These are phyloP conservation scores for Fonsecaea pugnacius DNA, from an alignment of 2,329 filamentous ascomycete species.

Conservation along the genomic window DNA sequence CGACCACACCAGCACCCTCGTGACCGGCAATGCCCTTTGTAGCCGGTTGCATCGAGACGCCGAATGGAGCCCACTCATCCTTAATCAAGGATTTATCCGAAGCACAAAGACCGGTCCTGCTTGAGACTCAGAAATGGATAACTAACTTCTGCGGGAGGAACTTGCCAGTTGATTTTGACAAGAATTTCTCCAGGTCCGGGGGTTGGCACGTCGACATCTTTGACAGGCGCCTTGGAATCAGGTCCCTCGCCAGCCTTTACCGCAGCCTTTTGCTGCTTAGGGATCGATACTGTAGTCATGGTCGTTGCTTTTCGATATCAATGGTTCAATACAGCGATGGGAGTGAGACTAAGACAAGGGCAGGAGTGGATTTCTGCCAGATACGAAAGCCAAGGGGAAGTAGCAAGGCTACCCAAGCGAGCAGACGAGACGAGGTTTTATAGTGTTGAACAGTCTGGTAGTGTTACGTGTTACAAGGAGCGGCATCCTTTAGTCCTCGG, in stretches of 20 bases:
- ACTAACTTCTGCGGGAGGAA: constrained; percentile 39
- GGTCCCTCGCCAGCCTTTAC: constrained; percentile 33
- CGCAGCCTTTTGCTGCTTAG: constrained; percentile 36
- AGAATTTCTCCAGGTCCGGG: constrained; percentile 89
- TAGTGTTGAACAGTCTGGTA: not conserved
- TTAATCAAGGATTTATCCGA: constrained; percentile 60
- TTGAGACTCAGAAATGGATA: constrained; percentile 18
- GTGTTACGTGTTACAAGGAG: not conserved
- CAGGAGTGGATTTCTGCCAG: not conserved
- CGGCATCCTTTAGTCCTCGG: constrained; percentile 2
- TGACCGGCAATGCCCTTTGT: constrained; percentile 48
- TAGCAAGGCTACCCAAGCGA: not conserved
- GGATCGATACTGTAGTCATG: constrained; percentile 35
- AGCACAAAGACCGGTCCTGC: constrained; percentile 75
- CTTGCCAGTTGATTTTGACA: constrained; percentile 78
- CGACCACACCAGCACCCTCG: constrained; percentile 79
- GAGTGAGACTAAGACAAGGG: not conserved
- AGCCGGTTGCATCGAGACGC: constrained; percentile 32
- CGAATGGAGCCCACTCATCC: constrained; percentile 36
- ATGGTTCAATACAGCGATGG: not conserved
- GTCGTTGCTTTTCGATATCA: not conserved
- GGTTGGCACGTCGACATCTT: constrained; percentile 72
- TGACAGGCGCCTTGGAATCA: constrained; percentile 36
- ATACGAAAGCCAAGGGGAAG: not conserved
- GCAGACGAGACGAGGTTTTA: not conserved